These are phyloP conservation scores for Capronia coronata DNA, from an alignment of 2,329 filamentous ascomycete genomes.

Conservation along the genomic window DNA sequence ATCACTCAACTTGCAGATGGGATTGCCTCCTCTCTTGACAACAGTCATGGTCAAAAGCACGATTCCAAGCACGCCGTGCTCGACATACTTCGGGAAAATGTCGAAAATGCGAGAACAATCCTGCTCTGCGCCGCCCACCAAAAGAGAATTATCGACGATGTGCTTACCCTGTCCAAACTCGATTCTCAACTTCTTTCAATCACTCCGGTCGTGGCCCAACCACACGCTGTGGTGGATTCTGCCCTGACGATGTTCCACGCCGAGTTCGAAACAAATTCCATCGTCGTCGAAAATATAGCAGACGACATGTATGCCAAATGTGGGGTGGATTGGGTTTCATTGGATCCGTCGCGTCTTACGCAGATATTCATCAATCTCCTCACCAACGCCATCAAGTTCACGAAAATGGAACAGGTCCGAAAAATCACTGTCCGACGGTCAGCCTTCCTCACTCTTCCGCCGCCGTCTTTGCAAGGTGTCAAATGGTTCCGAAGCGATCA, in stretches of 20 bases:
- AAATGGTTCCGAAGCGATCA: slow-evolving; percentile 16
- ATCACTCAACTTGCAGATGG: slow-evolving; percentile 55
- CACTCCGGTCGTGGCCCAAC: slow-evolving; percentile 62
- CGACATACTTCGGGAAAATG: slow-evolving; percentile 51
- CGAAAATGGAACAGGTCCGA: slow-evolving; percentile 29
- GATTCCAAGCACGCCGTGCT: slow-evolving; percentile 1
- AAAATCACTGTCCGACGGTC: slow-evolving; percentile 13
- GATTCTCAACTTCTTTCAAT: slow-evolving; percentile 68
- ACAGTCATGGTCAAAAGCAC: slow-evolving; percentile 27
- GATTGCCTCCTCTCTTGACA: slow-evolving; percentile 41
- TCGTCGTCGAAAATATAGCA: slow-evolving; percentile 10
- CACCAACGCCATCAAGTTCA: slow-evolving; percentile 59
- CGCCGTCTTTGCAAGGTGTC: slow-evolving; percentile 9
- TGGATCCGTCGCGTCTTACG: slow-evolving; percentile 51
- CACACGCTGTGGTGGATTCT: slow-evolving; percentile 54
- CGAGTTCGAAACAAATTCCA: slow-evolving; percentile 44
- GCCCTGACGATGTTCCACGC: slow-evolving; percentile 71
- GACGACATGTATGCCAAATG: slow-evolving; percentile 5
- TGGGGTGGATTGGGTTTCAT: slow-evolving; percentile 41
- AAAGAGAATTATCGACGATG: slow-evolving; percentile 68
- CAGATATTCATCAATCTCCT: slow-evolving; percentile 56
- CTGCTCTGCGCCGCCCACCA: slow-evolving; percentile 71
- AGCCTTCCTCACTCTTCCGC: slow-evolving; percentile 3
- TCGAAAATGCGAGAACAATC: slow-evolving; percentile 70
- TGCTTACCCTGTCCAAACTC: slow-evolving; percentile 66